These are phyloP conservation scores for Aspergillus bombycis DNA, from an alignment of 2,329 filamentous ascomycete species.

Conservation along the genomic window DNA sequence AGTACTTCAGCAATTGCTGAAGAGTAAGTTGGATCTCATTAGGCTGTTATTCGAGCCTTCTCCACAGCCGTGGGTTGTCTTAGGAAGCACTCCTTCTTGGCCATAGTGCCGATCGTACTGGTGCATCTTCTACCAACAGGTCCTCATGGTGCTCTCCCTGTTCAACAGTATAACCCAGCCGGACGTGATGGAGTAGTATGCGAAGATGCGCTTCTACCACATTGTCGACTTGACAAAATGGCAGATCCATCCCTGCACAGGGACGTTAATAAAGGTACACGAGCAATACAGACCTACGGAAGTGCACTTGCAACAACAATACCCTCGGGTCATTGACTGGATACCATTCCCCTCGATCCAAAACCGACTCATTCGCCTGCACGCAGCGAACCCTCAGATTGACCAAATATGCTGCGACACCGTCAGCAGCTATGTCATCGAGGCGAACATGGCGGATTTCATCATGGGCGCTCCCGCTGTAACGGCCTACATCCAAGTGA, in stretches of 20 bases:
- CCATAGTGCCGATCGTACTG: background rate
- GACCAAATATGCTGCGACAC: background rate
- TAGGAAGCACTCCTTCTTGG: background rate
- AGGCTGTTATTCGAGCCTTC: background rate
- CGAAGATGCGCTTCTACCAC: background rate
- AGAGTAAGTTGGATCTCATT: background rate
- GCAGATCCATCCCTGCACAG: background rate
- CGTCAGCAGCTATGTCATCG: background rate
- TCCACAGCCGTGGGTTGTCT: background rate
- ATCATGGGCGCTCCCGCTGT: background rate
- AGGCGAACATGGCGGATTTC: background rate
- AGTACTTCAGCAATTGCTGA: background rate
- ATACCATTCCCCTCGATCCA: background rate
- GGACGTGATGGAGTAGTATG: background rate
- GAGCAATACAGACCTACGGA: background rate
- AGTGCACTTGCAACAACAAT: background rate
- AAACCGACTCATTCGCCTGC: background rate
- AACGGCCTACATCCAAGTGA: background rate
- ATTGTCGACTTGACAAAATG: background rate
- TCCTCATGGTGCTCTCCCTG: background rate
- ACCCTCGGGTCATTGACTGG: background rate
- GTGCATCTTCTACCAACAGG: background rate
- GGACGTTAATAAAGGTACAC: background rate
- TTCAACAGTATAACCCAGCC: background rate
- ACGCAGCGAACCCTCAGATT: background rate